Conservation (phyloP, 2,329 filamentous ascomycete genomes). For the Fusarium liriodendri region DNA sequence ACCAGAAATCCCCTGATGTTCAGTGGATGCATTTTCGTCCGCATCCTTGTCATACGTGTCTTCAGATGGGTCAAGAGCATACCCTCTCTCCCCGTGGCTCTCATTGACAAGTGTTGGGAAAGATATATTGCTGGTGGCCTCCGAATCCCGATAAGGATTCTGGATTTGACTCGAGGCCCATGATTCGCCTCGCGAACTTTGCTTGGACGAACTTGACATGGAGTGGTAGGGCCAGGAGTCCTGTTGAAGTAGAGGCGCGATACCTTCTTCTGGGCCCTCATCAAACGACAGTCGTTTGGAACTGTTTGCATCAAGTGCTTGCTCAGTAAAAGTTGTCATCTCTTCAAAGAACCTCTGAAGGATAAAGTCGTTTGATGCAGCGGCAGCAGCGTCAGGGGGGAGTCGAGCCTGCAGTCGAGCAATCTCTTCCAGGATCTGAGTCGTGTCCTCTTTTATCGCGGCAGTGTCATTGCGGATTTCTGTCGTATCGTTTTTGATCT, state of each 20-base stretch:
- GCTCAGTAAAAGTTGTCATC: constrained; percentile 18
- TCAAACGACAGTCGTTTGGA: neutral
- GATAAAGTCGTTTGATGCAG: neutral
- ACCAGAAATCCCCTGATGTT: neutral
- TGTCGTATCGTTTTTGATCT: neutral
- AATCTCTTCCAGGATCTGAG: constrained; percentile 14
- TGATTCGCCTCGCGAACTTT: neutral
- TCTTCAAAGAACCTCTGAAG: constrained; percentile 16
- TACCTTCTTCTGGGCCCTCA: neutral
- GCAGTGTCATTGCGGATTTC: constrained; percentile 10
- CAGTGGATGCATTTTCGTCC: neutral
- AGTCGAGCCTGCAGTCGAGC: constrained; percentile 5
- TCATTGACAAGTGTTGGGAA: neutral
- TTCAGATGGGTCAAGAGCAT: neutral
- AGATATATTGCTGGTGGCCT: neutral
- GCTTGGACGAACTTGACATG: neutral
- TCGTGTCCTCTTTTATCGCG: constrained; percentile 4
- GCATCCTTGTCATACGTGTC: neutral
- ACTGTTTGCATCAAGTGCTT: neutral
- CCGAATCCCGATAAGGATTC: neutral
- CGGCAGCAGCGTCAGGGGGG: neutral
- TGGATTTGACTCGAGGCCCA: neutral
- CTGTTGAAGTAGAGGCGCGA: neutral
- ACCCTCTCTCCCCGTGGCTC: no score
- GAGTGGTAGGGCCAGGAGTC: neutral